Conservation (phyloP, 106 monocot genomes). For the Chionographis japonica region DNA sequence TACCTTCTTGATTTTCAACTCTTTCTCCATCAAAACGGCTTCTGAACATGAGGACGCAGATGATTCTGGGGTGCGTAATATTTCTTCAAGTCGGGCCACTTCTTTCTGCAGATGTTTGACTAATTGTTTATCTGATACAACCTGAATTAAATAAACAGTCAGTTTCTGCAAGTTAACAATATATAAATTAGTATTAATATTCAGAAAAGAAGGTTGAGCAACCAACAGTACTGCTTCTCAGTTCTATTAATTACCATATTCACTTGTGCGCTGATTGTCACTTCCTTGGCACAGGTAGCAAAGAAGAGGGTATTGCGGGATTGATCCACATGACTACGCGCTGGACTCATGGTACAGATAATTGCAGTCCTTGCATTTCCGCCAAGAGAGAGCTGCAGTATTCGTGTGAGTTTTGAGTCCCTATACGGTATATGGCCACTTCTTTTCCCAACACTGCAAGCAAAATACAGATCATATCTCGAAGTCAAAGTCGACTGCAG, state of each 20-base stretch:
- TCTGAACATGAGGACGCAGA: constrained; percentile 44
- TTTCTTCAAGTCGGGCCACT: constrained; percentile 93
- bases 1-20: constrained; percentile 83
- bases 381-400: constrained; percentile 85
- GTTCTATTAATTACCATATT: constrained; percentile 61
- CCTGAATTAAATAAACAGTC: constrained; percentile 32
- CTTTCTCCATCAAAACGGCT: constrained; percentile 68
- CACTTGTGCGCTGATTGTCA: constrained; percentile 81
- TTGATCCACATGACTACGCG: constrained; percentile 83
- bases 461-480: constrained; percentile 9
- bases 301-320: constrained; percentile 95
- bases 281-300: constrained; percentile 89
- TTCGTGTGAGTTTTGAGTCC: constrained; percentile 93
- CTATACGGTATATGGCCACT: constrained; percentile 91
- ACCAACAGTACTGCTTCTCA: background rate
- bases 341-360: constrained; percentile 96
- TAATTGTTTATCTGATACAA: constrained; percentile 92
- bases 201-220: background rate
- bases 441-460: constrained; percentile 61
- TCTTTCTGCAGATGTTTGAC: constrained; percentile 86
- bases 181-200: background rate
- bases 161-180: background rate
- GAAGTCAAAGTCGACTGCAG: no score
- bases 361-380: constrained; percentile 97
- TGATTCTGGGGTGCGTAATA: constrained; percentile 68